phyloP scores from a whole-genome alignment of 768 basidiomycete species.

The Pleurotus ostreatus region DNA sequence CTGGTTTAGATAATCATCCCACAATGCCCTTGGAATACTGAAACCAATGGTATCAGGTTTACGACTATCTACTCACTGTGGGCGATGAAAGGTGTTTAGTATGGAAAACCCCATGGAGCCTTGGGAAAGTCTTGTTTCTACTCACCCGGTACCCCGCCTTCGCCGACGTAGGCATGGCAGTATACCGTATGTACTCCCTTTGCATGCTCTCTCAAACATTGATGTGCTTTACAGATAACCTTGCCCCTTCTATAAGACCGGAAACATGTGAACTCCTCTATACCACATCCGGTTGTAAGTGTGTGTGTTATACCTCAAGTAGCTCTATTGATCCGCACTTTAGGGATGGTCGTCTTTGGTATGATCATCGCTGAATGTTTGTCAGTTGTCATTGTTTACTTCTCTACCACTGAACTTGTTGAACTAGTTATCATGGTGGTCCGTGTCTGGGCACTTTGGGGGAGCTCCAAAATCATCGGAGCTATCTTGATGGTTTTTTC shows the following conservation, averaged over 20 bases:
- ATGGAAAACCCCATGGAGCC: slow-evolving; percentile 8
- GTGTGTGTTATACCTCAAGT: neutral
- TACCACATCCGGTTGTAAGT: neutral
- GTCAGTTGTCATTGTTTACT: neutral
- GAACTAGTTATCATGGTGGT: slow-evolving; percentile 1
- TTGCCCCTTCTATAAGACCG: neutral
- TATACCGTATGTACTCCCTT: neutral
- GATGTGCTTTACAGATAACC: neutral
- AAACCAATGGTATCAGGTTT: neutral
- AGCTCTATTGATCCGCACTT: neutral
- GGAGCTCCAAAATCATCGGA: neutral
- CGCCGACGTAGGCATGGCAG: slow-evolving; percentile 1
- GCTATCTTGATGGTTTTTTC: neutral
- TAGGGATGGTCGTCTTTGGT: slow-evolving; percentile 1
- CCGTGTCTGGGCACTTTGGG: slow-evolving; percentile 5
- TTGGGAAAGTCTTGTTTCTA: slow-evolving; percentile 7
- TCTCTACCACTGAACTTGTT: too few relatives aligned
- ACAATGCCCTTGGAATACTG: neutral
- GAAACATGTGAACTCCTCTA: slow-evolving; percentile 2
- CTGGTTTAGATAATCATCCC: neutral
- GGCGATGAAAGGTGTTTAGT: neutral
- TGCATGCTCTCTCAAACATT: too few relatives aligned
- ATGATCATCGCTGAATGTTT: neutral
- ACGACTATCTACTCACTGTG: slow-evolving; percentile 5
- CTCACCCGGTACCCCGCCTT: slow-evolving; percentile 5